Evolutionary conservation across 108 stramenopile genomes (phyloP).

Genomic region (Parietichytrium sp.): DNA sequence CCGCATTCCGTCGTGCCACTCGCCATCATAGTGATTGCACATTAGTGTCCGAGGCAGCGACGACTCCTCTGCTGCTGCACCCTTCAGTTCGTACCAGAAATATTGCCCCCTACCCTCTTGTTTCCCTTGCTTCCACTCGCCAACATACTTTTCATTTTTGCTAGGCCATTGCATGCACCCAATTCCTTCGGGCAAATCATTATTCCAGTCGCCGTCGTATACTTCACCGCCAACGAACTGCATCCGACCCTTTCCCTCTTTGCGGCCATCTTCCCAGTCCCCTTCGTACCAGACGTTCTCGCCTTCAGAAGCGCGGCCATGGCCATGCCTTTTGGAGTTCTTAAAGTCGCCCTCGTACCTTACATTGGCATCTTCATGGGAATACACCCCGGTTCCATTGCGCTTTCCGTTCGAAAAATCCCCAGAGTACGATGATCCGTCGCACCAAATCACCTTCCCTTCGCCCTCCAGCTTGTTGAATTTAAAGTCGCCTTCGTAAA

Average conservation of each 20-base stretch:
- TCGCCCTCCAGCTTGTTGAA: background rate
- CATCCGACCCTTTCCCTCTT: background rate
- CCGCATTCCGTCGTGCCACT: background rate
- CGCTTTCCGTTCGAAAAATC: background rate
- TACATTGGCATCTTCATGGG: background rate
- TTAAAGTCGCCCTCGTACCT: background rate
- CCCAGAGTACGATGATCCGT: conserved; percentile 35
- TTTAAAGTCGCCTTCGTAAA: background rate
- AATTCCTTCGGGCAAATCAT: background rate
- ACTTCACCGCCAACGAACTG: background rate
- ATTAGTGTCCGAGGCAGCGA: background rate
- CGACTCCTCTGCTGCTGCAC: background rate
- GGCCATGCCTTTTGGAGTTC: background rate
- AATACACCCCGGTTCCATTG: background rate
- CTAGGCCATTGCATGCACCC: background rate
- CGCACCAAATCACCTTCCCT: background rate
- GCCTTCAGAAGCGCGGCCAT: background rate
- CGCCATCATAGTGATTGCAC: conserved; percentile 38
- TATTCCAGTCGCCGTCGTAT: conserved; percentile 30
- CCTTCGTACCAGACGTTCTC: background rate
- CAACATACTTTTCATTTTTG: background rate
- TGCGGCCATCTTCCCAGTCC: background rate
- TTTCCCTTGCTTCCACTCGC: conserved; percentile 1
- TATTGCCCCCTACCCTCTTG: conserved; percentile 1
- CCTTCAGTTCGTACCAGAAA: background rate